Conservation (phyloP, 805 yeast genomes). For the Wickerhamiella brachini region DNA sequence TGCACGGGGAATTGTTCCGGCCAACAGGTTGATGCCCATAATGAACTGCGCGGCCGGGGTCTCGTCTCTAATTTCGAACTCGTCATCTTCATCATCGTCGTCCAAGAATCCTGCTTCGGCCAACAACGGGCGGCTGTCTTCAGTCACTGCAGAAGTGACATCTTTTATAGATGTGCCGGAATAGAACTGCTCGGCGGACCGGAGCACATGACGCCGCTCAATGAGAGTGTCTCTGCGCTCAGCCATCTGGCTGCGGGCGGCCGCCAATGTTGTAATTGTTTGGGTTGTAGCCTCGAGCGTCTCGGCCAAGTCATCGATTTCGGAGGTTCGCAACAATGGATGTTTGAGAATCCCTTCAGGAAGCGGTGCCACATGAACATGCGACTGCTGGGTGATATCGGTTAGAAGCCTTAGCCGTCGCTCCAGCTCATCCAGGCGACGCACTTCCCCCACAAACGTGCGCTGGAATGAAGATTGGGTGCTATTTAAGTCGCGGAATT, state of each 20-base stretch:
- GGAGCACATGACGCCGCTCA: slow-evolving; percentile 54
- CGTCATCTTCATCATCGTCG: slow-evolving; percentile 3
- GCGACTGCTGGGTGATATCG: not conserved
- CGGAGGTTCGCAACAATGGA: slow-evolving; percentile 30
- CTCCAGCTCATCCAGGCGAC: slow-evolving; percentile 57
- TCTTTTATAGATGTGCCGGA: slow-evolving; percentile 22
- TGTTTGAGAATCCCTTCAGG: slow-evolving; percentile 1
- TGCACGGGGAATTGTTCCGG: slow-evolving; percentile 69
- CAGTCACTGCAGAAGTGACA: slow-evolving; percentile 16
- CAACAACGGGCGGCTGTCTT: slow-evolving; percentile 26
- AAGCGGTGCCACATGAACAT: not conserved
- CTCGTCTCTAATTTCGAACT: slow-evolving; percentile 15
- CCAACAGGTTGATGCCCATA: slow-evolving; percentile 36
- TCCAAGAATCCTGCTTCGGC: not conserved
- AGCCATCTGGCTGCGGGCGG: slow-evolving; percentile 50
- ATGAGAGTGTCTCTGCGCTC: slow-evolving; percentile 46
- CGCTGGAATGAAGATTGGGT: slow-evolving; percentile 74
- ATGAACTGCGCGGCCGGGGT: not conserved
- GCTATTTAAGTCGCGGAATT: slow-evolving; percentile 76
- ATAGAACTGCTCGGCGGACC: slow-evolving; percentile 33
- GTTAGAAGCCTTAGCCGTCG: slow-evolving; percentile 27
- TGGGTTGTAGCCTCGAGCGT: slow-evolving; percentile 55
- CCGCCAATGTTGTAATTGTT: slow-evolving; percentile 53
- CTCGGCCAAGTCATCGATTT: slow-evolving; percentile 55
- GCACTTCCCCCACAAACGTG: slow-evolving; percentile 72